Conservation (phyloP, 148 eudicot genomes). For the Oxyria digyna region DNA sequence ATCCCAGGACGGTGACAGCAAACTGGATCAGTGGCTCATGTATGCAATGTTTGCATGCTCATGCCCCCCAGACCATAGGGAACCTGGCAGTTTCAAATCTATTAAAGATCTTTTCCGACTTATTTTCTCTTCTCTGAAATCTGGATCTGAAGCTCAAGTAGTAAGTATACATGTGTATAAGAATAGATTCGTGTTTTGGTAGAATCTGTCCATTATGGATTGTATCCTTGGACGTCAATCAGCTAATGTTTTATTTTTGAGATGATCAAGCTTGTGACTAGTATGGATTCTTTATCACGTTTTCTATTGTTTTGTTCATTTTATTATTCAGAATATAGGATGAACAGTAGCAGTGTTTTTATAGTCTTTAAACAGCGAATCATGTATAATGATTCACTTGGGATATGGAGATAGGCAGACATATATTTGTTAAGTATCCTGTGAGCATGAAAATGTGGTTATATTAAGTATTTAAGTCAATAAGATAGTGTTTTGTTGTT, state of each 20-base stretch:
- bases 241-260: too few species aligned
- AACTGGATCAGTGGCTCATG: constrained; percentile 98
- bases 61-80: constrained; percentile 76
- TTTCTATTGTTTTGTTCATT: too few species aligned
- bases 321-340: too few species aligned
- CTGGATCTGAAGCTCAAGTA: constrained; percentile 91
- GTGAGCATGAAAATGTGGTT: not conserved
- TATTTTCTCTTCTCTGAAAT: constrained; percentile 79
- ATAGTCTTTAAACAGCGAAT: not conserved
- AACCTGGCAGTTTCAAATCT: constrained; percentile 60
- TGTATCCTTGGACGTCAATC: not conserved
- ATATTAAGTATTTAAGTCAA: too few species aligned
- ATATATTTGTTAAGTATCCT: not conserved
- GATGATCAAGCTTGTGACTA: too few species aligned
- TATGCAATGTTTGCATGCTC: constrained; percentile 98
- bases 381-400: not conserved
- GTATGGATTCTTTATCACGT: too few species aligned
- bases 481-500: not conserved
- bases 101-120: constrained; percentile 79
- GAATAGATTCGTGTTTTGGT: constrained; percentile 1
- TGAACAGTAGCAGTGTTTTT: too few species aligned
- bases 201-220: not conserved
- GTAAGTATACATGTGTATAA: constrained; percentile 37
- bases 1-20: constrained; percentile 79
- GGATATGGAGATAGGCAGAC: not conserved